phyloP scores from a whole-genome alignment of 164 flowering plant species.

The Euptelea pleiosperma region DNA sequence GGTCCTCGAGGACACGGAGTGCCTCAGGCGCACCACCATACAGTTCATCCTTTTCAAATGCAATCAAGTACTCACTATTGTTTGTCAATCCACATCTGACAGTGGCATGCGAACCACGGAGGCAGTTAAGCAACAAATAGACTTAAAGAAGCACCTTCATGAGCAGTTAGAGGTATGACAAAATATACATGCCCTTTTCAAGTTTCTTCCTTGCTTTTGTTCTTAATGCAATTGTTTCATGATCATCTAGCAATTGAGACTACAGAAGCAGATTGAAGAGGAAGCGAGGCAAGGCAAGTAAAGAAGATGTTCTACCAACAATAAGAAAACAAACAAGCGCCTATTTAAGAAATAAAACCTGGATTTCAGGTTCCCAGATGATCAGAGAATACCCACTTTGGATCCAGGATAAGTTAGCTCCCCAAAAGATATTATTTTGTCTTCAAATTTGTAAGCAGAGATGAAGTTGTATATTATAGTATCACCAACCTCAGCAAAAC shows the following conservation, averaged over 20 bases:
- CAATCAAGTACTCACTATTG: neutral
- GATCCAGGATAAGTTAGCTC: slow-evolving; percentile 35
- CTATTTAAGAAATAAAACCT: slow-evolving; percentile 23
- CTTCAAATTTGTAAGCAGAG: too few relatives aligned
- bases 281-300: slow-evolving; percentile 73
- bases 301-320: slow-evolving; percentile 64
- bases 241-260: too few relatives aligned
- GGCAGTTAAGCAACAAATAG: slow-evolving; percentile 70
- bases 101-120: slow-evolving; percentile 66
- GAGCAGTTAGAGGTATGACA: slow-evolving; percentile 84
- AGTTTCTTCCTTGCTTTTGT: too few relatives aligned
- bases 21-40: too few relatives aligned
- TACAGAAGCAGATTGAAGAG: slow-evolving; percentile 74
- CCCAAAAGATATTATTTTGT: neutral
- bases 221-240: too few relatives aligned
- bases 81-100: slow-evolving; percentile 16
- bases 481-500: neutral
- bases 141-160: slow-evolving; percentile 74
- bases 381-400: slow-evolving; percentile 27
- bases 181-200: neutral
- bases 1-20: too few relatives aligned
- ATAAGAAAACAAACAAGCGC: slow-evolving; percentile 31
- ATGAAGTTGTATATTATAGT: slow-evolving; percentile 7
- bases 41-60: too few relatives aligned
- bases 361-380: slow-evolving; percentile 27